phyloP scores from a whole-genome alignment of 805 yeast genomes.

The Kodamaea leandrae region DNA sequence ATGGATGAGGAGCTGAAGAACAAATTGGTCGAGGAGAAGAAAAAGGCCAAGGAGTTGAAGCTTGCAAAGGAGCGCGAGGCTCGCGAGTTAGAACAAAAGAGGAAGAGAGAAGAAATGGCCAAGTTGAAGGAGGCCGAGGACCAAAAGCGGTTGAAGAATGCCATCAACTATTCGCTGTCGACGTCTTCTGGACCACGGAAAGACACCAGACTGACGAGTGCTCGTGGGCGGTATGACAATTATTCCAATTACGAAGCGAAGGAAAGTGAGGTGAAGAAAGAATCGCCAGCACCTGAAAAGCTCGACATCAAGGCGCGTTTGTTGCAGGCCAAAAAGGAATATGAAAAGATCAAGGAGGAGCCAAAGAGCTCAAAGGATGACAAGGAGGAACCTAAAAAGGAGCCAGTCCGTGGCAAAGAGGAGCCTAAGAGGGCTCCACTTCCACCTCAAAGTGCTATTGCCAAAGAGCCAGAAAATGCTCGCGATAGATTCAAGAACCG shows the following conservation, averaged over 20 bases:
- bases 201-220: constrained; percentile 11
- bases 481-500: neutral
- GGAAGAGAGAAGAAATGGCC: constrained; percentile 12
- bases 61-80: constrained; percentile 15
- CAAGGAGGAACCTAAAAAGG: constrained; percentile 2
- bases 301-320: constrained; percentile 21
- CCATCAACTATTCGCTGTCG: constrained; percentile 12
- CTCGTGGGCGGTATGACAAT: constrained; percentile 29
- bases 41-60: constrained; percentile 21
- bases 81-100: constrained; percentile 16
- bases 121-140: constrained; percentile 11
- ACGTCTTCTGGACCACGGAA: constrained; percentile 10
- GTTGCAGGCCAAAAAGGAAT: constrained; percentile 24
- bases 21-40: constrained; percentile 16
- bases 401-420: too few species aligned
- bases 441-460: constrained; percentile 19
- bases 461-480: neutral
- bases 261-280: neutral
- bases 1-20: constrained; percentile 44
- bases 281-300: constrained; percentile 1
- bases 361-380: constrained; percentile 1
- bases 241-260: too few species aligned
- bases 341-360: constrained; percentile 6
- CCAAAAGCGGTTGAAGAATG: constrained; percentile 11
- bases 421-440: constrained; percentile 19